Evolutionary conservation across 139 green algal species (phyloP).

Genomic region (Nannochloris sp.): DNA sequence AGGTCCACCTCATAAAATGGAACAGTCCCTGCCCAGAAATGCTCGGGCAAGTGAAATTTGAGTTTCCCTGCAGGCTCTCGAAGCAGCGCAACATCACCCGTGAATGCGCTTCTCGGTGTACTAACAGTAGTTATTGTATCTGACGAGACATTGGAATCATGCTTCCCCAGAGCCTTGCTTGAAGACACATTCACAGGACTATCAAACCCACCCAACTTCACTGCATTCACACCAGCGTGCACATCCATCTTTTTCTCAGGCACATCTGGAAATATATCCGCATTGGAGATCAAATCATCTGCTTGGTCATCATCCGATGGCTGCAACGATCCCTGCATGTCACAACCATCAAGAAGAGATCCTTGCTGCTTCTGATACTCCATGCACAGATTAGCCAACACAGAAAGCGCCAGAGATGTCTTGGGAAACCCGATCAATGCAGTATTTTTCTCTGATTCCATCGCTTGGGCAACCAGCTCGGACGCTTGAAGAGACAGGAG

Average conservation of each 20-base stretch:
- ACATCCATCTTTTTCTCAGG: neutral
- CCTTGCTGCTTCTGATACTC: constrained; percentile 9
- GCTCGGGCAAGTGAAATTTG: neutral
- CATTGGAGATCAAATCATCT: neutral
- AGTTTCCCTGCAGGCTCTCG: neutral
- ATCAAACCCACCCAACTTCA: no score
- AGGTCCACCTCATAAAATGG: neutral
- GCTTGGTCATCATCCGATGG: neutral
- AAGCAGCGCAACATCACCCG: neutral
- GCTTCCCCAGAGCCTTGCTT: neutral
- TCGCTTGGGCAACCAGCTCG: neutral
- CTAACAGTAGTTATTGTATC: neutral
- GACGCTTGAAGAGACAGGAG: neutral
- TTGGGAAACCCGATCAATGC: constrained; percentile 1
- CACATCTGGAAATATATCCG: neutral
- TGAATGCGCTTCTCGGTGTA: neutral
- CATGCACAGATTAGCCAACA: constrained; percentile 2
- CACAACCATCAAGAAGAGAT: neutral
- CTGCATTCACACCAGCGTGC: no score
- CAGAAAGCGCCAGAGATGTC: neutral
- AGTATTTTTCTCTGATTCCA: neutral
- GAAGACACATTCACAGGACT: no score
- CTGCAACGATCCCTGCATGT: no score
- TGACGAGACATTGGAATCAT: neutral
- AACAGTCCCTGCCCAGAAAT: neutral